Percentiles rank a stretch among this genome's conserved stretches.
phyloP scores from a whole-genome alignment of 108 stramenopile genomes.

The Cyclostephanos tholiformis region DNA sequence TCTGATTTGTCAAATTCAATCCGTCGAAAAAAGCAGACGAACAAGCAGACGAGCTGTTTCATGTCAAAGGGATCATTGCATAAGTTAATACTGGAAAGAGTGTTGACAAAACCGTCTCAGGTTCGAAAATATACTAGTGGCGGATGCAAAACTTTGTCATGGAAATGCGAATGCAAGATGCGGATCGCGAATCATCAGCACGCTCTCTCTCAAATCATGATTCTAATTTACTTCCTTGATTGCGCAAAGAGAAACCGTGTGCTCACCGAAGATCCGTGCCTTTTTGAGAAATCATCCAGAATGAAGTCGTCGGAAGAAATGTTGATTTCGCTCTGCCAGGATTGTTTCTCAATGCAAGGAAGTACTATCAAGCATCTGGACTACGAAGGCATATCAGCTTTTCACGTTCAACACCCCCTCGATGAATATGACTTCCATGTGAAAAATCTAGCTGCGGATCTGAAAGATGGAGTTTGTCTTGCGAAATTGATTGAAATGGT shows the following conservation, averaged over 20 bases:
- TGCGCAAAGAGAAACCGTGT: slow-evolving; percentile 61
- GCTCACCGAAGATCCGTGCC: slow-evolving; percentile 64
- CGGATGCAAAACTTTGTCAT: slow-evolving; percentile 76
- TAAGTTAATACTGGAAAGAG: slow-evolving; percentile 62
- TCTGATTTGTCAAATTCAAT: neutral
- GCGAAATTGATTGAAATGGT: slow-evolving; percentile 81
- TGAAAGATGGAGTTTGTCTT: slow-evolving; percentile 93
- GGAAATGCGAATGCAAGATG: slow-evolving; percentile 71
- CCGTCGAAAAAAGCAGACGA: too few species aligned
- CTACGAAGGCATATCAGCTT: slow-evolving; percentile 72
- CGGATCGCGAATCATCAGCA: slow-evolving; percentile 63
- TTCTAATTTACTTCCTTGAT: slow-evolving; percentile 86
- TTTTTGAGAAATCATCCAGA: slow-evolving; percentile 60
- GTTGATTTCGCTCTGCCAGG: slow-evolving; percentile 74
- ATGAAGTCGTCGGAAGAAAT: slow-evolving; percentile 90
- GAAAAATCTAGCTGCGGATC: slow-evolving; percentile 84
- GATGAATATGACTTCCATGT: slow-evolving; percentile 92
- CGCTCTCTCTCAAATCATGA: slow-evolving; percentile 68
- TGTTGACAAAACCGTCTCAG: slow-evolving; percentile 69
- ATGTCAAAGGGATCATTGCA: slow-evolving; percentile 54
- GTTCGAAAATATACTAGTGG: slow-evolving; percentile 74
- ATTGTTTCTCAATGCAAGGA: slow-evolving; percentile 84
- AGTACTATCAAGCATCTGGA: slow-evolving; percentile 87
- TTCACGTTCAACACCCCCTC: slow-evolving; percentile 79
- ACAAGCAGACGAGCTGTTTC: slow-evolving; percentile 27